Evolutionary conservation across 768 basidiomycete genomes (phyloP).

Genomic region (Podaxis mareebaensis): DNA sequence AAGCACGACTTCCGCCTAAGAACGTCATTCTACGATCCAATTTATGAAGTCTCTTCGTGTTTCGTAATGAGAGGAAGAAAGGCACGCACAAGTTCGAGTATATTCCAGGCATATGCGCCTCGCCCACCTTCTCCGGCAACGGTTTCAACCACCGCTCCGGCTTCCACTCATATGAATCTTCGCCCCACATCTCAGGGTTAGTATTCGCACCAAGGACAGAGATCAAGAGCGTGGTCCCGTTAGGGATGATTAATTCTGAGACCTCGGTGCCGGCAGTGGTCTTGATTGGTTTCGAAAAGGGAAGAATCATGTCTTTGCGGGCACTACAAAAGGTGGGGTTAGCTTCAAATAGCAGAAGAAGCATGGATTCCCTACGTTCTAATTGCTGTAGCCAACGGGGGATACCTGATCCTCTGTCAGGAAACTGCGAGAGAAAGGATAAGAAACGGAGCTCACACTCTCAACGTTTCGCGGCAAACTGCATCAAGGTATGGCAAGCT

Average conservation of each 20-base stretch:
- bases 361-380: slow-evolving; percentile 25
- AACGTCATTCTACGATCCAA: slow-evolving; percentile 21
- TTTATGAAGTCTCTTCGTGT: background rate
- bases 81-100: slow-evolving; percentile 20
- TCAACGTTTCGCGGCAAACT: slow-evolving; percentile 39
- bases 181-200: slow-evolving; percentile 39
- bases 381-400: slow-evolving; percentile 23
- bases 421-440: background rate
- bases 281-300: slow-evolving; percentile 43
- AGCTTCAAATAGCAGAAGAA: background rate
- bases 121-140: slow-evolving; percentile 30
- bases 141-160: slow-evolving; percentile 43
- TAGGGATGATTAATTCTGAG: slow-evolving; percentile 38
- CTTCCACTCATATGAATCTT: slow-evolving; percentile 40
- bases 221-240: slow-evolving; percentile 40
- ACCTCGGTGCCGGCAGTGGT: slow-evolving; percentile 35
- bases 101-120: slow-evolving; percentile 22
- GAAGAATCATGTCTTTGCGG: slow-evolving; percentile 31
- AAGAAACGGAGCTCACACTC: slow-evolving; percentile 28
- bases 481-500: slow-evolving; percentile 41
- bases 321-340: slow-evolving; percentile 13
- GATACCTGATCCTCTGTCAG: slow-evolving; percentile 17
- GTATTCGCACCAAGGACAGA: slow-evolving; percentile 38
- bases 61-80: background rate
- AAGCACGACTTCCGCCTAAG: slow-evolving; percentile 19